Base-by-base conservation (phyloP, 2,329 filamentous ascomycete species). In the Cucurbitaria berberidis region DNA sequence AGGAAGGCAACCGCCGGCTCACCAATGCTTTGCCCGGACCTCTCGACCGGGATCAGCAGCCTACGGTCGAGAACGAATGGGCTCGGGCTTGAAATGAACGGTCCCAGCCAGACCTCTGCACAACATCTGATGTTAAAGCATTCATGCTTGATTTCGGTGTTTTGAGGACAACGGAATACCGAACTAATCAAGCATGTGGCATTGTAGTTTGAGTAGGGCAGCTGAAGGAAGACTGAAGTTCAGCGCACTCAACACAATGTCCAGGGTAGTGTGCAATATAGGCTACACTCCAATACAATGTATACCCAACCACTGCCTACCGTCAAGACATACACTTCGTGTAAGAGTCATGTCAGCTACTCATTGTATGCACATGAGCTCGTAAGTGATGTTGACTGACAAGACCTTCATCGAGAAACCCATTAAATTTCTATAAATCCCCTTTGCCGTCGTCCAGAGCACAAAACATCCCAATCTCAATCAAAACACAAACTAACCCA, bases 1-100 rank as follows among this genome's bases (percentile, higher is more conserved):
- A 70, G 32, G 48, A 53, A 15, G 62, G 64, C 9, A 56, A 48
- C 19, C 51, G 57, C 18, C 59, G 56, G 9, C 53, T 63, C 36
- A 63, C 57, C 27, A 60, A 59, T 29, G 59, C 50, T 13, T 30
- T 70, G 5, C 56, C 62, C 2, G 58, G 57, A 3, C 53, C 63
- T 5, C 40, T 64, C 5, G 56, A 38, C 2, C 55, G 62, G 16
- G 55, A 63, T 15, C 56, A 58, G 35, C 63, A 60, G 24, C 55
- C 63, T 13, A 57, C 54, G 8, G 57, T 64, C 9, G 66, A 68
- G 35, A 69, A 70, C 34, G 67, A 64, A 35, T 73, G 69, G 69
- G 46, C 64, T 10, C 56, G 63, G 30, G 44, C 34, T 19, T 63
- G 24, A 51, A 24, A 30, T 15, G 29, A 34, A 26, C 6, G 15